These are phyloP conservation scores for Kokia cookei DNA, from an alignment of 441 rosid genomes.

Conservation along the genomic window DNA sequence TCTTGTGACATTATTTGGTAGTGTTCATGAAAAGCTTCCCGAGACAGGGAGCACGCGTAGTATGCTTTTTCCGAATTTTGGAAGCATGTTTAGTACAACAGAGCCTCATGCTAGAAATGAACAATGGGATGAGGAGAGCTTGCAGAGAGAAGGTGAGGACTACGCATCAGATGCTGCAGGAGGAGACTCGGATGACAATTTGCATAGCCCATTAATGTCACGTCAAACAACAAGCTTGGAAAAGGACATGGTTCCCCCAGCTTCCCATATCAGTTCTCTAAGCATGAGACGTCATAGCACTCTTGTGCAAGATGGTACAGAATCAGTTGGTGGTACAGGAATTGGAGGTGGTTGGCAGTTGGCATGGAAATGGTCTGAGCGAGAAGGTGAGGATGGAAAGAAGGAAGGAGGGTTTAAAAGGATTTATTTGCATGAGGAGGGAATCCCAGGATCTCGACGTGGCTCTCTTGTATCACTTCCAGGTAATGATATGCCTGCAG, in stretches of 20 bases:
- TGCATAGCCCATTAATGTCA: conserved; percentile 59
- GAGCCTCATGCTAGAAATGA: conserved; percentile 42
- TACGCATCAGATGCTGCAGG: conserved; percentile 39
- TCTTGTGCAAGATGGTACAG: conserved; percentile 46
- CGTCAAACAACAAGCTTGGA: conserved; percentile 70
- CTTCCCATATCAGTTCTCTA: conserved; percentile 42
- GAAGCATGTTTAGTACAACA: conserved; percentile 68
- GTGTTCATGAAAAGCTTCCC: conserved; percentile 60
- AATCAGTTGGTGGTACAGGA: conserved; percentile 42
- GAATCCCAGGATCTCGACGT: conserved; percentile 44
- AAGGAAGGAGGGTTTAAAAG: conserved; percentile 63
- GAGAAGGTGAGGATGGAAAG: conserved; percentile 46
- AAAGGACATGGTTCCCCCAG: conserved; percentile 48
- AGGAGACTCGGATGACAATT: conserved; percentile 54
- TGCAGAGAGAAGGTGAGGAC: conserved; percentile 47
- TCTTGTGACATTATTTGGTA: conserved; percentile 55
- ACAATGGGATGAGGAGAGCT: conserved; percentile 67
- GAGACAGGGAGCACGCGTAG: conserved; percentile 50
- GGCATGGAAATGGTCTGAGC: conserved; percentile 59
- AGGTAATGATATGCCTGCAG: conserved; percentile 35
- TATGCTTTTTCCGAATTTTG: conserved; percentile 56
- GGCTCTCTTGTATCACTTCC: conserved; percentile 63
- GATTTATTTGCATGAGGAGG: conserved; percentile 60
- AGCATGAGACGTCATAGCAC: conserved; percentile 61
- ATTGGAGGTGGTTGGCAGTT: conserved; percentile 79